These are phyloP conservation scores for Beauveria brongniartii DNA, from an alignment of 2,329 filamentous ascomycete genomes.

Conservation along the genomic window DNA sequence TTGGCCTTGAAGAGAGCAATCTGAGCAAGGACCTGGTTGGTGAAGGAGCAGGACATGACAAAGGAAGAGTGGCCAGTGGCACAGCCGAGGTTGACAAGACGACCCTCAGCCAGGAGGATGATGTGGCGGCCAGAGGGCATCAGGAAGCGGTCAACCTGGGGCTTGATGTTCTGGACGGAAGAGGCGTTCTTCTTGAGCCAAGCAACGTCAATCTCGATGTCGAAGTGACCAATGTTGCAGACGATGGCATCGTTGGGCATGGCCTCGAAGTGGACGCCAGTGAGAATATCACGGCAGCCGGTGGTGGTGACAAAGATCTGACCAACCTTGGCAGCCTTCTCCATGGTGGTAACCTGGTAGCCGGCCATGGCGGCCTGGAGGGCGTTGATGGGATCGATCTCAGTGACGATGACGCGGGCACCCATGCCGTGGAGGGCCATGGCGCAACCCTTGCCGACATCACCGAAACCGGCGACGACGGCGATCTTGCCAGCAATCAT, in stretches of 20 bases:
- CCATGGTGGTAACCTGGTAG: conserved; percentile 96
- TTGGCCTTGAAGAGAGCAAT: conserved; percentile 95
- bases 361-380: conserved; percentile 97
- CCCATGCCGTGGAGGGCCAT: conserved; percentile 95
- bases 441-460: conserved; percentile 98
- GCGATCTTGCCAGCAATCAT: conserved; percentile 99
- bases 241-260: conserved; percentile 99
- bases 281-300: conserved; percentile 96
- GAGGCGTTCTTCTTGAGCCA: conserved; percentile 97
- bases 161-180: conserved; percentile 97
- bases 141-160: conserved; percentile 95
- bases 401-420: conserved; percentile 90
- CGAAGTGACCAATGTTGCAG: conserved; percentile 99
- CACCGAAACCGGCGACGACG: conserved; percentile 95
- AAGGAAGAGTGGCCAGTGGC: conserved; percentile 99
- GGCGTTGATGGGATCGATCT: conserved; percentile 99
- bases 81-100: conserved; percentile 98
- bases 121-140: conserved; percentile 93
- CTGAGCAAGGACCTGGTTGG: conserved; percentile 99
- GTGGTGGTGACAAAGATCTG: conserved; percentile 99
- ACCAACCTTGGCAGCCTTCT: conserved; percentile 78
- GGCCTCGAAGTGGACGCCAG: conserved; percentile 81
- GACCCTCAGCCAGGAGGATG: conserved; percentile 96
- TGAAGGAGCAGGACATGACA: conserved; percentile 99
- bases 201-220: conserved; percentile 99